These are phyloP conservation scores for Rutstroemia sp. DNA, from an alignment of 2,329 filamentous ascomycete genomes.

Conservation along the genomic window DNA sequence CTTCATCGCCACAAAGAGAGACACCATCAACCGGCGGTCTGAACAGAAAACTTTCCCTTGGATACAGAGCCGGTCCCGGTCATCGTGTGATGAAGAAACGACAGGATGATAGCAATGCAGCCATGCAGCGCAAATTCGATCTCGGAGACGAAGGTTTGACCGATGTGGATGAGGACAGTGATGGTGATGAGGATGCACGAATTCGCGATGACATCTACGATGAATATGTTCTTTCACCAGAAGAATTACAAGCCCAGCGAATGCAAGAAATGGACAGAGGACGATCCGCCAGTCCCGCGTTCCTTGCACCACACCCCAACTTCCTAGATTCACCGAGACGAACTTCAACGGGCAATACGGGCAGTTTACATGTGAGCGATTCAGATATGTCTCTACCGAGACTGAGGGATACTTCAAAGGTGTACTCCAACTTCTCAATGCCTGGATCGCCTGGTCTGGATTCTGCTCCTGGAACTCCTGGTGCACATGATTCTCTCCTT, in stretches of 20 bases:
- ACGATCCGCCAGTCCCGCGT: conserved; percentile 4
- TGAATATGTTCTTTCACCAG: conserved; percentile 9
- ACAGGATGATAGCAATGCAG: background rate
- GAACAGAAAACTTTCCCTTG: conserved; percentile 5
- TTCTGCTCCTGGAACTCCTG: conserved; percentile 4
- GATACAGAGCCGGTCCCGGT: conserved; percentile 8
- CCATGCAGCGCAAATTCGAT: background rate
- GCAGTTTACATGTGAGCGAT: conserved; percentile 7
- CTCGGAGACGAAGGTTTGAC: conserved; percentile 4
- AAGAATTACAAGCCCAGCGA: conserved; percentile 6
- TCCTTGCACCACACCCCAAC: conserved; percentile 2
- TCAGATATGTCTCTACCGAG: conserved; percentile 7
- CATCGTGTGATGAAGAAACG: conserved; percentile 5
- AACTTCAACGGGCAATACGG: background rate
- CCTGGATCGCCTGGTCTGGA: conserved; percentile 5
- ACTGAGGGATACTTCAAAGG: background rate
- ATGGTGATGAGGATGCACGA: conserved; percentile 2
- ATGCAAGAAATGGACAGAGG: background rate
- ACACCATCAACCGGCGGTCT: conserved; percentile 6
- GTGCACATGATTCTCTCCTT: conserved; percentile 9
- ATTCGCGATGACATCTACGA: conserved; percentile 6
- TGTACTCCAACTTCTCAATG: conserved; percentile 5
- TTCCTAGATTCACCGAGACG: conserved; percentile 4
- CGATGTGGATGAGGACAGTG: conserved; percentile 5
- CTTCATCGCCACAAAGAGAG: background rate